Base-by-base conservation (phyloP, 164 flowering plant species). In the Aristolochia californica region DNA sequence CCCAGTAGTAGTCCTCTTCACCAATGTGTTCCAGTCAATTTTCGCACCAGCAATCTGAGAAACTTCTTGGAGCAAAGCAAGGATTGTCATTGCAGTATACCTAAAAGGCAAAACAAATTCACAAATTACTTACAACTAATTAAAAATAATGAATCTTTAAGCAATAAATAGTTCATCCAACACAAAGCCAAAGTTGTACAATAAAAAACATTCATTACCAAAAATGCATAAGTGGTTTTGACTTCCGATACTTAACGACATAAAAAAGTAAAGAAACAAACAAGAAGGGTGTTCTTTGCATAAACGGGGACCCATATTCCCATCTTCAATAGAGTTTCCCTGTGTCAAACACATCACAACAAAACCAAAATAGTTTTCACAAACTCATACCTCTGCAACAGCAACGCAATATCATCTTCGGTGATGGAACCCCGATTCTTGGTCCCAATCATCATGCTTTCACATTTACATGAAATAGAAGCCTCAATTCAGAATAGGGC, bases 11-110 rank as follows among this genome's bases (percentile, higher is more conserved):
- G 91, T 77, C 50, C 78, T 87, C 76, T 73, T 75, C 61, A 80
- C 96, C 73, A 87, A 48, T 12, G 57, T 75, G 56, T 78, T 57
- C 97, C 96, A 89, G 63, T 85, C 85, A 28, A 87, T 74, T 62
- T 87, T 84, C 43, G 5, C 66, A 17, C 68, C 88, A 43, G 77
- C 21, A 55, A 24, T 67, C n/a, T 77, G 80, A 16, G 82, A 75
- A 62, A 89, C 82, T 64, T 91, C 98, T 58, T 77, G 85, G 47
- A 88, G 78, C 73, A n/a, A n/a, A n/a, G n/a, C n/a, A n/a, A n/a
- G n/a, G n/a, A n/a, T n/a, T n/a, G n/a, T n/a, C n/a, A n/a, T 59
- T 14, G 80, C 80, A 16, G 75, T 30, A 62, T 89, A 89, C 81
- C 93, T 91, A 56, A 62, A 59, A 24, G 20, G 14, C 7, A 48